These are phyloP conservation scores for Tillandsia leiboldiana DNA, from an alignment of 176 grass and related monocot species.

Conservation along the genomic window DNA sequence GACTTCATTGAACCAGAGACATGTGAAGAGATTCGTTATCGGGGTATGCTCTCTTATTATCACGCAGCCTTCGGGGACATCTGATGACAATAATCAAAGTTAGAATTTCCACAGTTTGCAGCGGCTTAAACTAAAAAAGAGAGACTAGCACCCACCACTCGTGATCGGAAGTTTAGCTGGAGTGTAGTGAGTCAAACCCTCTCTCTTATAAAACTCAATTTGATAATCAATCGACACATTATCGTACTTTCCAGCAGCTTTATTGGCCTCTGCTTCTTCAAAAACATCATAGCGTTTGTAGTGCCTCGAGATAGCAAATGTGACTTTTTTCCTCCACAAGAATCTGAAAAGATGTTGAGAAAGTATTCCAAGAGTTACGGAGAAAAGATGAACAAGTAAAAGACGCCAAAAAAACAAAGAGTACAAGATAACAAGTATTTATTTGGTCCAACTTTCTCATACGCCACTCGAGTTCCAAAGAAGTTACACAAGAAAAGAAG, in stretches of 20 bases:
- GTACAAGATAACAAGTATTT: neutral
- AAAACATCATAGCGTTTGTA: conserved; percentile 98
- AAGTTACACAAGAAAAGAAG: no score
- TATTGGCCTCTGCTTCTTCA: conserved; percentile 98
- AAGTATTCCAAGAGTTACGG: neutral
- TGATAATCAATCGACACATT: conserved; percentile 90
- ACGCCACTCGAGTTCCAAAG: no score
- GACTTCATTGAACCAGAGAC: conserved; percentile 94
- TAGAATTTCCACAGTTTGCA: neutral
- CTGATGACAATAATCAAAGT: conserved; percentile 25
- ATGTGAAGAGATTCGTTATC: conserved; percentile 90
- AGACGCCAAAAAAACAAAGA: neutral
- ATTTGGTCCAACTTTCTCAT: no score
- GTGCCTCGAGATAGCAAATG: conserved; percentile 89
- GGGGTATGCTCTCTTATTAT: conserved; percentile 82
- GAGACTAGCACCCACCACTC: conserved; percentile 49
- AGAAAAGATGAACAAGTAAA: neutral
- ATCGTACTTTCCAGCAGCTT: conserved; percentile 91
- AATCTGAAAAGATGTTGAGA: conserved; percentile 47
- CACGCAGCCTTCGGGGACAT: conserved; percentile 97
- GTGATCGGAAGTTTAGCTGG: conserved; percentile 88
- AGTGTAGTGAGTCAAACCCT: conserved; percentile 90
- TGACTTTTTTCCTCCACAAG: conserved; percentile 90
- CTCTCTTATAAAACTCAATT: conserved; percentile 92
- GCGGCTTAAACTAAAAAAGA: neutral